These are phyloP conservation scores for Corylus avellana DNA, from an alignment of 306 rosid species.

Conservation along the genomic window DNA sequence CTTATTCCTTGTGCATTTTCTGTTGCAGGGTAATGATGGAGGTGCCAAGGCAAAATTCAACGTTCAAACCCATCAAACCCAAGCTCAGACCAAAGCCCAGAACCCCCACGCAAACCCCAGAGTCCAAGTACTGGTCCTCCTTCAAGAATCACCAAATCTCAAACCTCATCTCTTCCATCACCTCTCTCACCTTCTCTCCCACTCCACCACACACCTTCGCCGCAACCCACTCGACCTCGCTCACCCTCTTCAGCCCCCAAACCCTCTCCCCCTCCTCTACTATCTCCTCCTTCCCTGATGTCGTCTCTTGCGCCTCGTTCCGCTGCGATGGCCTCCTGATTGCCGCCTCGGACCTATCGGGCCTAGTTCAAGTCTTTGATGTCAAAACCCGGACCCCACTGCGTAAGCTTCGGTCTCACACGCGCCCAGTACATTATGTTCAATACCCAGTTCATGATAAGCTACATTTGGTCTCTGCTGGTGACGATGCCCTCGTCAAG, in stretches of 20 bases:
- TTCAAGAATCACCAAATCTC: slow-evolving; percentile 69
- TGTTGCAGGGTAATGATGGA: too few relatives aligned
- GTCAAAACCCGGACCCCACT: slow-evolving; percentile 57
- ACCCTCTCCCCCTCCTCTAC: slow-evolving; percentile 50
- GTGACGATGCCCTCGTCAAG: slow-evolving; percentile 78
- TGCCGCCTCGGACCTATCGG: slow-evolving; percentile 83
- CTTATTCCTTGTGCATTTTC: too few relatives aligned
- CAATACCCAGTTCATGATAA: slow-evolving; percentile 63
- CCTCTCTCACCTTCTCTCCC: slow-evolving; percentile 71
- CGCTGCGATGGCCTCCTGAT: slow-evolving; percentile 75
- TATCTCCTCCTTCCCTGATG: slow-evolving; percentile 63
- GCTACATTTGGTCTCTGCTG: slow-evolving; percentile 85
- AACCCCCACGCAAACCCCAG: slow-evolving; percentile 54
- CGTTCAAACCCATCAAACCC: slow-evolving; percentile 58
- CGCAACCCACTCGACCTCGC: slow-evolving; percentile 67
- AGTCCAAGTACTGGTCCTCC: slow-evolving; percentile 89
- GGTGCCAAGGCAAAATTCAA: not conserved
- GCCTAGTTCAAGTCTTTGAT: slow-evolving; percentile 72
- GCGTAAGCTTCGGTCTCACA: slow-evolving; percentile 67
- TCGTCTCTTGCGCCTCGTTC: slow-evolving; percentile 70
- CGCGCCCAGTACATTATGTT: slow-evolving; percentile 76
- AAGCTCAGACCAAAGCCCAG: slow-evolving; percentile 71
- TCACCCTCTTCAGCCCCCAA: slow-evolving; percentile 52
- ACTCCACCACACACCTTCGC: slow-evolving; percentile 53
- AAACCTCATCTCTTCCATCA: slow-evolving; percentile 51